Evolutionary conservation across 345 rosid genomes (phyloP).

Genomic region (Populus davidiana): DNA sequence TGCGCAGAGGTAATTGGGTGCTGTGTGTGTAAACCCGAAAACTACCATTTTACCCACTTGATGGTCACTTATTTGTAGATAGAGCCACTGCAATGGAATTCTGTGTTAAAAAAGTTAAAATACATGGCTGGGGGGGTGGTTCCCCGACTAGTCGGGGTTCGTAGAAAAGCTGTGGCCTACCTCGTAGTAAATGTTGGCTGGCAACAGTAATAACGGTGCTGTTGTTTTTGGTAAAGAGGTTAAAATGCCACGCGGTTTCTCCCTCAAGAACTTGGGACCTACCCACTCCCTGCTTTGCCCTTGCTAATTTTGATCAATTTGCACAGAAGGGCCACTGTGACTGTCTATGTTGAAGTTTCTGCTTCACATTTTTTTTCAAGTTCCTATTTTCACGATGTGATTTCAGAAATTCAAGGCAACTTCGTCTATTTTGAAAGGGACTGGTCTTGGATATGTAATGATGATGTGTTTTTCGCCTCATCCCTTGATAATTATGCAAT

Average conservation of each 20-base stretch:
- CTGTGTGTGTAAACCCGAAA: neutral
- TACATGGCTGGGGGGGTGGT: neutral
- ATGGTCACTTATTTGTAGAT: neutral
- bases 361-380: neutral
- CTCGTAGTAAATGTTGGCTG: neutral
- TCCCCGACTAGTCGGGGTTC: constrained; percentile 21
- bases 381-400: neutral
- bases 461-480: neutral
- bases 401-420: neutral
- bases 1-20: constrained; percentile 16
- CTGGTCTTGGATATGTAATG: neutral
- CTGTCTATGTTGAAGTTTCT: neutral
- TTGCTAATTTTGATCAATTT: constrained; percentile 4
- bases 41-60: constrained; percentile 22
- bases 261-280: constrained; percentile 22
- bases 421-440: neutral
- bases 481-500: neutral
- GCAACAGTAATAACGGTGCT: constrained; percentile 21
- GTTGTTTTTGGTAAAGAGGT: constrained; percentile 3
- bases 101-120: neutral
- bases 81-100: constrained; percentile 11
- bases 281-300: constrained; percentile 2
- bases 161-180: neutral
- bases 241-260: constrained; percentile 22
- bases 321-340: neutral